Evolutionary conservation across 2,329 filamentous ascomycete genomes (phyloP), one percentile per base, ranked within the genome.

Genomic region (Hypoxylon sp.): DNA sequence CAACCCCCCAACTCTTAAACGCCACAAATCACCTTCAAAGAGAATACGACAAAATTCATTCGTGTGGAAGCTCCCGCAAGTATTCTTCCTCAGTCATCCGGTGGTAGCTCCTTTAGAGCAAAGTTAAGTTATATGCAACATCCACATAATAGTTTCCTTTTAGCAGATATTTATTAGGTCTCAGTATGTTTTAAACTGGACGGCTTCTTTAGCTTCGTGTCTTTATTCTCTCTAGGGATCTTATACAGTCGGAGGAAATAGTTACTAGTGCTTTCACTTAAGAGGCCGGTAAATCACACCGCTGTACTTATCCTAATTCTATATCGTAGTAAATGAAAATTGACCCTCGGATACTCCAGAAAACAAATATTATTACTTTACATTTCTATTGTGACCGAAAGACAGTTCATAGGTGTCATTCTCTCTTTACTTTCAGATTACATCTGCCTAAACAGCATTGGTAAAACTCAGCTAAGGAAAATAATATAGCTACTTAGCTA

Each of bases 1-100:
- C 11, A 65, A 54, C 24, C 50, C 39, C 42, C 42, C 14, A 59
- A 39, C 29, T 47, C 37, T 17, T 44, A 35, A 31, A 31, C 29
- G 5, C 29, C 6, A 17, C 37, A 48, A 13, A 19, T 48, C 24
- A 22, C 17, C 19, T 22, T 22, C 19, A 39, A 9, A 31, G 6
- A 9, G 22, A 11, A 26, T 46, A n/a, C 19, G 42, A 46, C 19
- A n/a, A 11, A 59, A 44, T 51, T 46, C 33, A 24, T 35, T 22
- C 37, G 17, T 33, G 26, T 51, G 37, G 46, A 17, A 26, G 39
- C 44, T 50, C 14, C 44, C 53, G 17, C 24, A 48, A 37, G 50
- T 46, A 35, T 31, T 48, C 14, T 53, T 52, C 33, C 9, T 50
- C 33, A 54, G 29, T 39, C n/a, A 29, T 17, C 14, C 22, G 2